phyloP scores from a whole-genome alignment of 2,329 filamentous ascomycete species.

The Calonectria hongkongensis region DNA sequence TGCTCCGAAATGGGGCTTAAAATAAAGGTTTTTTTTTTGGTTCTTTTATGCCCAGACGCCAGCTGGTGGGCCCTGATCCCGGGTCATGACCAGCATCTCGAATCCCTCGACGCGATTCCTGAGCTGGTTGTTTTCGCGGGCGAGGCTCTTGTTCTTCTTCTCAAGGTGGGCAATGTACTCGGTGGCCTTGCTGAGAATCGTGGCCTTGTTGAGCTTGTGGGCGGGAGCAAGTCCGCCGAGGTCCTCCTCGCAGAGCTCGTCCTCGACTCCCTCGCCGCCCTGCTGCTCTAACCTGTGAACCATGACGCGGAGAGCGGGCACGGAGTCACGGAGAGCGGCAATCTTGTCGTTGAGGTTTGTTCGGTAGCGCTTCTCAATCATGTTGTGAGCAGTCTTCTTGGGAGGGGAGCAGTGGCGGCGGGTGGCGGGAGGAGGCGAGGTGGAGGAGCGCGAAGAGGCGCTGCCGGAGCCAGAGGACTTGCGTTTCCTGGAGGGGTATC shows the following conservation, averaged over 20 bases:
- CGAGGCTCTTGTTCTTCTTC: slow-evolving; percentile 58
- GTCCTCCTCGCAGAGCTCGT: slow-evolving; percentile 80
- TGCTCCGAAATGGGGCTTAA: slow-evolving; percentile 34
- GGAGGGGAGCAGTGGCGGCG: slow-evolving; percentile 56
- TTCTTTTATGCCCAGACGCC: slow-evolving; percentile 53
- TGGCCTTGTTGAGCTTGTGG: slow-evolving; percentile 95
- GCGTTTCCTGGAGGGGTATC: slow-evolving; percentile 57
- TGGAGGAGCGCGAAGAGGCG: slow-evolving; percentile 58
- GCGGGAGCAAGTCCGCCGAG: slow-evolving; percentile 86
- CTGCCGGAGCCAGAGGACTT: slow-evolving; percentile 58
- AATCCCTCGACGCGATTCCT: slow-evolving; percentile 56
- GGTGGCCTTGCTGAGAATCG: slow-evolving; percentile 71
- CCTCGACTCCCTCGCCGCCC: slow-evolving; percentile 72
- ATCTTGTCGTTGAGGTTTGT: slow-evolving; percentile 98
- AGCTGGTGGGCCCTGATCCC: slow-evolving; percentile 50
- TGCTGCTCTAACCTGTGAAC: slow-evolving; percentile 74
- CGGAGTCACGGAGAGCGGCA: slow-evolving; percentile 89
- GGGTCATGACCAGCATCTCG: slow-evolving; percentile 56
- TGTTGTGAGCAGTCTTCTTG: slow-evolving; percentile 96
- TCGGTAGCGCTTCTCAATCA: slow-evolving; percentile 96
- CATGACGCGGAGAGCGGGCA: slow-evolving; percentile 89
- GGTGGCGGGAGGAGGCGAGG: slow-evolving; percentile 62
- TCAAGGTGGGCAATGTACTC: slow-evolving; percentile 62
- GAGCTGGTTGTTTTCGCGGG: slow-evolving; percentile 58
- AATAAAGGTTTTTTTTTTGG: not conserved